Percentiles rank a stretch among this genome's conserved stretches.
Conservation (phyloP, 2,329 filamentous ascomycete species). For the Claviceps africana region DNA sequence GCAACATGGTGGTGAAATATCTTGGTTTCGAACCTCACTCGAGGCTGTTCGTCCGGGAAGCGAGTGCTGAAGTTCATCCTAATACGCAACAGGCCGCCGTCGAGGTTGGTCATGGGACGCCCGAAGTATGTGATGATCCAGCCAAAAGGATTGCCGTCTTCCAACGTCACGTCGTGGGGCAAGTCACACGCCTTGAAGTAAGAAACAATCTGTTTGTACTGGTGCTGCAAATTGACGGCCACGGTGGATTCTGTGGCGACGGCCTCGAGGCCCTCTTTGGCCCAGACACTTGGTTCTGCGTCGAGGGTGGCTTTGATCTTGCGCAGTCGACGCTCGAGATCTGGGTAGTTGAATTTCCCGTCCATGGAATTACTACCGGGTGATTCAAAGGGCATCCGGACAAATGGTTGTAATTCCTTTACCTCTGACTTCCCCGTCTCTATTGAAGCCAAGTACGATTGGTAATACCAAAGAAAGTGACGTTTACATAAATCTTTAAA, state of each 20-base stretch:
- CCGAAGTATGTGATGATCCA: slow-evolving; percentile 88
- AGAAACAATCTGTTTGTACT: slow-evolving; percentile 70
- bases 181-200: slow-evolving; percentile 57
- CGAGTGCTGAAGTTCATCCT: slow-evolving; percentile 65
- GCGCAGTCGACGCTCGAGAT: slow-evolving; percentile 54
- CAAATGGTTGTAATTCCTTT: slow-evolving; percentile 50
- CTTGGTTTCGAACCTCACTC: slow-evolving; percentile 64
- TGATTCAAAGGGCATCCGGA: slow-evolving; percentile 75
- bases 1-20: slow-evolving; percentile 85
- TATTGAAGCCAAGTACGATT: slow-evolving; percentile 65
- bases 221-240: slow-evolving; percentile 67
- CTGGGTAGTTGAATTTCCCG: slow-evolving; percentile 68
- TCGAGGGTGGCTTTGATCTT: slow-evolving; percentile 58
- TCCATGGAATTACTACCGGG: slow-evolving; percentile 64
- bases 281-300: slow-evolving; percentile 60
- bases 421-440: slow-evolving; percentile 50
- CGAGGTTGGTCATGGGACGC: slow-evolving; percentile 80
- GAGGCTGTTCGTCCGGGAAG: slow-evolving; percentile 80
- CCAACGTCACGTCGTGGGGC: slow-evolving; percentile 62
- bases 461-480: slow-evolving; percentile 91
- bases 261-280: slow-evolving; percentile 47
- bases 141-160: slow-evolving; percentile 73
- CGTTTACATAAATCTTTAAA: slow-evolving; percentile 86
- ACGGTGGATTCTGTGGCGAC: slow-evolving; percentile 57
- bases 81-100: slow-evolving; percentile 79